These are phyloP conservation scores for Chalciporus piperatoides DNA, from an alignment of 1,284 basidiomycete species.

Conservation along the genomic window DNA sequence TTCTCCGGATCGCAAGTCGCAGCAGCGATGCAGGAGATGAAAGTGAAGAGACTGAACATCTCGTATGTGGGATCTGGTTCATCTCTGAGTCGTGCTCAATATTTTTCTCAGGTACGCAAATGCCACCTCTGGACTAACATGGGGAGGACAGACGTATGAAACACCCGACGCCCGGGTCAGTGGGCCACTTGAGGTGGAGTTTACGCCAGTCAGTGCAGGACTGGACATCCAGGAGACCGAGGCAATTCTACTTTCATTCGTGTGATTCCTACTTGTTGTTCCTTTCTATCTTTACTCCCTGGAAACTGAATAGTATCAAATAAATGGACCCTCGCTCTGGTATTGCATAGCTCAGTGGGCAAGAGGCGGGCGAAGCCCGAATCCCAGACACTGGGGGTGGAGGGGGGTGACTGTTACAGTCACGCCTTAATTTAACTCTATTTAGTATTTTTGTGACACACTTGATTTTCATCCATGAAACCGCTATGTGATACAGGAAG, in stretches of 20 bases:
- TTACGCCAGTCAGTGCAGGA: conserved; percentile 38
- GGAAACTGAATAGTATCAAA: not conserved
- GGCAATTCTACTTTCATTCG: conserved; percentile 43
- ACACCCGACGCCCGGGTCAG: conserved; percentile 46
- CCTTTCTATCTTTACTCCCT: not conserved
- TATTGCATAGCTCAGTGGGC: too few relatives aligned
- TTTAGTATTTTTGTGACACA: too few relatives aligned
- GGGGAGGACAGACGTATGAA: conserved; percentile 63
- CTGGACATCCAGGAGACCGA: conserved; percentile 56
- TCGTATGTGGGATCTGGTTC: conserved; percentile 32
- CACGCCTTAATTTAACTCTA: too few relatives aligned
- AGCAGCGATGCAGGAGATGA: conserved; percentile 24
- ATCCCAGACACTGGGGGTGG: too few relatives aligned
- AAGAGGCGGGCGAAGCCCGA: too few relatives aligned
- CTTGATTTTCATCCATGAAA: too few relatives aligned
- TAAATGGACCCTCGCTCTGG: too few relatives aligned
- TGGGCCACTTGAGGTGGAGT: conserved; percentile 39
- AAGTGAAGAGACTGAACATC: conserved; percentile 46
- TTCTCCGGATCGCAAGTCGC: conserved; percentile 28
- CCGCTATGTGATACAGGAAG: too few relatives aligned
- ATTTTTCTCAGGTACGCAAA: conserved; percentile 46
- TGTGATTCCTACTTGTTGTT: not conserved
- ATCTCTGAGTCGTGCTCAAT: conserved; percentile 1
- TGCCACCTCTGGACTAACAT: conserved; percentile 51
- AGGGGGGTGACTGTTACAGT: too few relatives aligned